Conservation (phyloP, 148 eudicot genomes). For the Camellia sinensis region DNA sequence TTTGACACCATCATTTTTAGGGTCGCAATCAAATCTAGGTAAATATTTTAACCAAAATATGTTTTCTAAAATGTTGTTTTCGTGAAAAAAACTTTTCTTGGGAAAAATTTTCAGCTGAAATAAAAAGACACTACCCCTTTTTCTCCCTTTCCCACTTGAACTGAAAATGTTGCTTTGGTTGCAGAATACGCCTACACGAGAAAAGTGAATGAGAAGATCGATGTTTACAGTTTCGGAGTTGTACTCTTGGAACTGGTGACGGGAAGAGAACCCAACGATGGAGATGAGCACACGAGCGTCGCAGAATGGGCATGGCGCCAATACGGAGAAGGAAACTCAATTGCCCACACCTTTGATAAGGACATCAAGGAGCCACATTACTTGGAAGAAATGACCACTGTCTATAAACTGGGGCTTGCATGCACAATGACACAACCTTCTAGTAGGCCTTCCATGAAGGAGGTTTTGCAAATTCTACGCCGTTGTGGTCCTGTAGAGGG, state of each 20-base stretch:
- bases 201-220: slow-evolving; percentile 60
- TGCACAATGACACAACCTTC: slow-evolving; percentile 50
- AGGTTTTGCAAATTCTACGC: slow-evolving; percentile 44
- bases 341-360: slow-evolving; percentile 35
- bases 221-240: slow-evolving; percentile 61
- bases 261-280: slow-evolving; percentile 49
- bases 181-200: slow-evolving; percentile 48
- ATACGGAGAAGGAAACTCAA: slow-evolving; percentile 29
- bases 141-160: neutral
- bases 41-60: too few relatives aligned
- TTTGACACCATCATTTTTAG: too few relatives aligned
- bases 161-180: neutral
- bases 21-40: too few relatives aligned
- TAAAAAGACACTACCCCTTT: too few relatives aligned
- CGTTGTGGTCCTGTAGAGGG: slow-evolving; percentile 24
- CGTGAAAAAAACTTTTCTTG: too few relatives aligned
- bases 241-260: slow-evolving; percentile 55
- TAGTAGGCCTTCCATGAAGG: slow-evolving; percentile 58
- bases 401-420: slow-evolving; percentile 49
- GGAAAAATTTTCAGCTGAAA: too few relatives aligned
- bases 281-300: slow-evolving; percentile 44
- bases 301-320: slow-evolving; percentile 66
- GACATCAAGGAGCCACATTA: slow-evolving; percentile 23
- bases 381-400: slow-evolving; percentile 45
- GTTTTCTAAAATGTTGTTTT: too few relatives aligned